These are phyloP conservation scores for Wickerhamomyces alni DNA, from an alignment of 805 yeast genomes.

Conservation along the genomic window DNA sequence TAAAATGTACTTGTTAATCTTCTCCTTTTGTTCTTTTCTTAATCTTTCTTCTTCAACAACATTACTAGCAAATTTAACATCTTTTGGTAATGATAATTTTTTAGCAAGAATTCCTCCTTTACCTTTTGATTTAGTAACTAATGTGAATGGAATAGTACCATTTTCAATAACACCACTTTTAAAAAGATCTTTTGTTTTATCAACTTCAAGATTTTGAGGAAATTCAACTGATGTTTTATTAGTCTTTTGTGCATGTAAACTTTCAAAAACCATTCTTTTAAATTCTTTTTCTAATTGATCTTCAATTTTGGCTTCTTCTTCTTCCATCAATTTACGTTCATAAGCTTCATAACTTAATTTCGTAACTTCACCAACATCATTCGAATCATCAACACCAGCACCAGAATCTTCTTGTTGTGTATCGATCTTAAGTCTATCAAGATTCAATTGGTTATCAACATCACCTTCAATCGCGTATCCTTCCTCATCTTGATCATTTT, in stretches of 20 bases:
- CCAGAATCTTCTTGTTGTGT: no score
- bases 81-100: slow-evolving; percentile 44
- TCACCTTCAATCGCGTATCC: no score
- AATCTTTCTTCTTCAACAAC: slow-evolving; percentile 45
- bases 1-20: slow-evolving; percentile 50
- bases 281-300: slow-evolving; percentile 54
- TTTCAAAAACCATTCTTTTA: slow-evolving; percentile 44
- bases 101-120: slow-evolving; percentile 38
- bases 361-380: slow-evolving; percentile 23
- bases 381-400: no score
- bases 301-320: slow-evolving; percentile 40
- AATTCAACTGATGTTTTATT: slow-evolving; percentile 7
- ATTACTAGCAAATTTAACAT: slow-evolving; percentile 47
- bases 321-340: slow-evolving; percentile 29
- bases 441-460: slow-evolving; percentile 10
- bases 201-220: slow-evolving; percentile 9
- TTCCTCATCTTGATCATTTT: no score
- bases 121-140: slow-evolving; percentile 46
- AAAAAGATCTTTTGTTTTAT: slow-evolving; percentile 17
- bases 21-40: slow-evolving; percentile 46
- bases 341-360: slow-evolving; percentile 33
- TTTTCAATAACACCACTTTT: no score
- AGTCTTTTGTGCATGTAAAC: slow-evolving; percentile 31
- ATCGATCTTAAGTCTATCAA: neutral
- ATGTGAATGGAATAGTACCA: slow-evolving; percentile 37